Percentiles rank a stretch among this genome's conserved stretches.
phyloP scores from a whole-genome alignment of 73 alveolate species.

The Paramecium caudatum region DNA sequence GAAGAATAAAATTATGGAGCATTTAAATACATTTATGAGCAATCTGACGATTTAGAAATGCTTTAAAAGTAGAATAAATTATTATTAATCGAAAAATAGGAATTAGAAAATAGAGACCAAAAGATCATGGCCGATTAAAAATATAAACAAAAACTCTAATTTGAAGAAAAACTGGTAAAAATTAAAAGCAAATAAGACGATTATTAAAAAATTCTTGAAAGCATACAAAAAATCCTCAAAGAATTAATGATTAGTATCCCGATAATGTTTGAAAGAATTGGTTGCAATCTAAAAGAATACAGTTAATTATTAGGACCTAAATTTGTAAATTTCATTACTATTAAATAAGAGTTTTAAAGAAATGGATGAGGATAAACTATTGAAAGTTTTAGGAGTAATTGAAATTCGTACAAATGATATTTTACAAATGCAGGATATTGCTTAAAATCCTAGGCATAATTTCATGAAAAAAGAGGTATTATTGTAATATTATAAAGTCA shows the following conservation, averaged over 20 bases:
- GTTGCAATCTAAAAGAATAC: constrained; percentile 51
- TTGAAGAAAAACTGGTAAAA: background rate
- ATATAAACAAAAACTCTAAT: background rate
- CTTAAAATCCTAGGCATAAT: constrained; percentile 53
- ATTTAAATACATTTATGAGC: constrained; percentile 53
- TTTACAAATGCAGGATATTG: constrained; percentile 55
- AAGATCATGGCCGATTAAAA: constrained; percentile 42
- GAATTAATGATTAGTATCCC: constrained; percentile 66
- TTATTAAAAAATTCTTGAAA: background rate
- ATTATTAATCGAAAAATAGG: constrained; percentile 2
- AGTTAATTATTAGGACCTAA: constrained; percentile 14
- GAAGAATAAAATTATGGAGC: constrained; percentile 52
- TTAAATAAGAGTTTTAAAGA: constrained; percentile 35
- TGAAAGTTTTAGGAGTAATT: constrained; percentile 54
- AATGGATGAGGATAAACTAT: constrained; percentile 68
- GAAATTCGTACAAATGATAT: constrained; percentile 63
- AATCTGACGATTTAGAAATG: constrained; percentile 54
- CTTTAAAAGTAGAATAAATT: constrained; percentile 13
- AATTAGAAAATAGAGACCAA: constrained; percentile 18
- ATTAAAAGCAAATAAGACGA: constrained; percentile 29
- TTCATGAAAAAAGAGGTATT: constrained; percentile 40
- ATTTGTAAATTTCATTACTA: constrained; percentile 17
- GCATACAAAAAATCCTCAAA: constrained; percentile 27
- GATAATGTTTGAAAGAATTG: constrained; percentile 60
- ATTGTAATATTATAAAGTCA: background rate